Percentiles rank a stretch among this genome's conserved stretches.
Conservation (phyloP, 306 rosid species). For the Inga leiocalycina region DNA sequence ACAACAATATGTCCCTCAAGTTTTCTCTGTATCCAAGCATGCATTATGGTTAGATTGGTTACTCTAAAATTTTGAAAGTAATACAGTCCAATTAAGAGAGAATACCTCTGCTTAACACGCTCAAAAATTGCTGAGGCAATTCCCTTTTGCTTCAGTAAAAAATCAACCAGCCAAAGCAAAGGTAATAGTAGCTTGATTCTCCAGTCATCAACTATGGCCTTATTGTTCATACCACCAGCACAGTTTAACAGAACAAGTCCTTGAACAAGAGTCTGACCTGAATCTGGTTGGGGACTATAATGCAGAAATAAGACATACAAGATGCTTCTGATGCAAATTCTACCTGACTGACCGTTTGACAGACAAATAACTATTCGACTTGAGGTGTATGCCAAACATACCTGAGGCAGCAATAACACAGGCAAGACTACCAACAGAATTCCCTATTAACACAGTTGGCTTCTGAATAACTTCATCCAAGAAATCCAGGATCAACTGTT, state of each 20-base stretch:
- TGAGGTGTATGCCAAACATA: constrained; percentile 34
- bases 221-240: constrained; percentile 96
- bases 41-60: constrained; percentile 9
- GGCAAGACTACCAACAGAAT: constrained; percentile 97
- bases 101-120: constrained; percentile 79
- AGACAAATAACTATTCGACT: background rate
- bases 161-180: constrained; percentile 77
- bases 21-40: constrained; percentile 63
- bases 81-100: constrained; percentile 4
- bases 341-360: background rate
- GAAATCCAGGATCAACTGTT: constrained; percentile 88
- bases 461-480: constrained; percentile 68
- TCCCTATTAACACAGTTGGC: constrained; percentile 88
- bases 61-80: background rate
- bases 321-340: constrained; percentile 18
- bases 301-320: constrained; percentile 31
- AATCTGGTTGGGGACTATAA: constrained; percentile 55
- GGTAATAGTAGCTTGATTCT: constrained; percentile 84
- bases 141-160: constrained; percentile 66
- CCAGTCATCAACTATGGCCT: constrained; percentile 95
- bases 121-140: constrained; percentile 79
- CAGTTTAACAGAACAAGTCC: constrained; percentile 85
- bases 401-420: constrained; percentile 93
- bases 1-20: constrained; percentile 61
- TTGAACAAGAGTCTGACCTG: constrained; percentile 60